phyloP scores from a whole-genome alignment of 23 red algal species.

The Agarophyton chilense region DNA sequence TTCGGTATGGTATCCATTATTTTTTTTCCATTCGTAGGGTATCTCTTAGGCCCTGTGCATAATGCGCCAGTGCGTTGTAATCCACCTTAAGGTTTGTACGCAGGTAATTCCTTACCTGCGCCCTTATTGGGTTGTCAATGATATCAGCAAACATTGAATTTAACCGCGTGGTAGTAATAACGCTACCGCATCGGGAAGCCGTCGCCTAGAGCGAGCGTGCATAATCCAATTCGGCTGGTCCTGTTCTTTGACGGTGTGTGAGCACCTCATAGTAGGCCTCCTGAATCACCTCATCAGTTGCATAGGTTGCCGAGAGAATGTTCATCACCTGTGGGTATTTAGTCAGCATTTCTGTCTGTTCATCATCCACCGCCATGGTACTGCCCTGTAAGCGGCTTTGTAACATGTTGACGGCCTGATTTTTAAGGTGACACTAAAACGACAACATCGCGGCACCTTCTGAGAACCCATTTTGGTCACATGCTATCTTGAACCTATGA shows the following conservation, averaged over 20 bases:
- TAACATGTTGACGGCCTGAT: neutral
- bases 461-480: too few species aligned
- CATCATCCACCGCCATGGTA: neutral
- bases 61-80: neutral
- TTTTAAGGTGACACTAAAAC: neutral
- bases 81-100: neutral
- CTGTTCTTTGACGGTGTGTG: neutral
- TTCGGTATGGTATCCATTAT: too few species aligned
- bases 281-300: slow-evolving; percentile 28
- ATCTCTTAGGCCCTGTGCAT: slow-evolving; percentile 17
- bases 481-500: too few species aligned
- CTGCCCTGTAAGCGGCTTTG: neutral
- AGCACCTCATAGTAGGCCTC: neutral
- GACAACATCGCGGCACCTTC: too few species aligned
- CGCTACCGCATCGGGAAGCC: neutral
- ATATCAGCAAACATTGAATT: slow-evolving; percentile 23
- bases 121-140: neutral
- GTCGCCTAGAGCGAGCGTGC: neutral
- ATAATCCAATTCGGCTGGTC: slow-evolving; percentile 14
- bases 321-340: neutral
- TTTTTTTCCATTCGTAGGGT: neutral
- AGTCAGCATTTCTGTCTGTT: neutral
- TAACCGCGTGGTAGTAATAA: neutral
- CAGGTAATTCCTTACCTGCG: slow-evolving; percentile 3
- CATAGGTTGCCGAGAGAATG: slow-evolving; percentile 6